phyloP scores from a whole-genome alignment of 1,284 basidiomycete species.

The Rhizoctonia solani region DNA sequence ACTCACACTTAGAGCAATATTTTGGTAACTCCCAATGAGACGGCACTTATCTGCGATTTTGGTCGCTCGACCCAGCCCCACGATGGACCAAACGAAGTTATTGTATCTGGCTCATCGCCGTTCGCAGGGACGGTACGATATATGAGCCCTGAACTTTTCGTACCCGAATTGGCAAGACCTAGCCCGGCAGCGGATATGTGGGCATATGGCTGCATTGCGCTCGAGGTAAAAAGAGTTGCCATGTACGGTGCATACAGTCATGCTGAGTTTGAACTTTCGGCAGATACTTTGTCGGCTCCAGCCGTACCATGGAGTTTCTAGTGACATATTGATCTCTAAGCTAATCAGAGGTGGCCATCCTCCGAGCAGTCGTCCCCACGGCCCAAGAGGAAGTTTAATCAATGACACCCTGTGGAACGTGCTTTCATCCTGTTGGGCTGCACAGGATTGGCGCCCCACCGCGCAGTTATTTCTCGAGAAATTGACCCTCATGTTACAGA shows the following conservation, averaged over 20 bases:
- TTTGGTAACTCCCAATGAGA: slow-evolving; percentile 2
- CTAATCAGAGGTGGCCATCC: not conserved
- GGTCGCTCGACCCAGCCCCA: slow-evolving; percentile 2
- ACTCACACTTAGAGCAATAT: slow-evolving; percentile 1
- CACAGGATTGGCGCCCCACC: slow-evolving; percentile 21
- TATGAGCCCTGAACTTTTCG: slow-evolving; percentile 10
- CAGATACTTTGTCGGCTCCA: slow-evolving; percentile 14
- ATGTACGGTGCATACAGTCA: not conserved
- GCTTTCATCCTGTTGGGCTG: slow-evolving; percentile 10
- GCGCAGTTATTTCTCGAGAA: slow-evolving; percentile 3
- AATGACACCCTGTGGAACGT: slow-evolving; percentile 24
- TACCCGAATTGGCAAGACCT: not conserved
- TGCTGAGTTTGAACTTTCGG: not conserved
- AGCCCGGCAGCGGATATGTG: slow-evolving; percentile 20
- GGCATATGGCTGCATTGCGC: slow-evolving; percentile 18
- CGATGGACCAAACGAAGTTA: not conserved
- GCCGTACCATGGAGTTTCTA: not conserved
- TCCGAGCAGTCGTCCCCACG: not conserved
- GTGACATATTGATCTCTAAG: not conserved
- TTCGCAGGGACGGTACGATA: slow-evolving; percentile 1
- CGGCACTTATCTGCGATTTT: slow-evolving; percentile 3
- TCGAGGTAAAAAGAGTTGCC: not conserved
- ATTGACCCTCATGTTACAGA: slow-evolving; percentile 1
- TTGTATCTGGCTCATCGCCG: not conserved
- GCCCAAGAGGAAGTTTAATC: not conserved